These are phyloP conservation scores for Tetraselmis striata DNA, from an alignment of 139 green algal genomes.

Conservation along the genomic window DNA sequence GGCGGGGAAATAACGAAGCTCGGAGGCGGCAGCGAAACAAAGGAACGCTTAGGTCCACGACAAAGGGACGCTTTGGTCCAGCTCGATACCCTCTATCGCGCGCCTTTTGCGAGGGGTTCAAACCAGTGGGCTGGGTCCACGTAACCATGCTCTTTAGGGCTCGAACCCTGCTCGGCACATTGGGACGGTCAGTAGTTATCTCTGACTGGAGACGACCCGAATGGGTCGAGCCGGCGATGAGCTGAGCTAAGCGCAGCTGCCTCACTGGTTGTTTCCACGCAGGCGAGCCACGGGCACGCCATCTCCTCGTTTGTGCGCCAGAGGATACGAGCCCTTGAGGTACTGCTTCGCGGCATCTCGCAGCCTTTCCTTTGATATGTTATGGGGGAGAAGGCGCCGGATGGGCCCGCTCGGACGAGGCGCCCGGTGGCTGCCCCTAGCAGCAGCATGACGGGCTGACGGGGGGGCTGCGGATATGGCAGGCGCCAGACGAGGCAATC, in stretches of 20 bases:
- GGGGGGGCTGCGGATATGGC: background rate
- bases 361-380: background rate
- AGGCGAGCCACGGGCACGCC: background rate
- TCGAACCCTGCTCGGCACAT: background rate
- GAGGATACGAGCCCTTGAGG: background rate
- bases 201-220: too few relatives aligned
- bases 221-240: too few relatives aligned
- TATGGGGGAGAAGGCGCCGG: background rate
- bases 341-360: background rate
- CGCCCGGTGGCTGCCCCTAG: background rate
- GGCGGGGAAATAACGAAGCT: too few relatives aligned
- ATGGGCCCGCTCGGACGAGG: background rate
- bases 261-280: too few relatives aligned
- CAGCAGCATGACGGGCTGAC: background rate
- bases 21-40: too few relatives aligned
- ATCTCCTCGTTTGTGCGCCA: background rate
- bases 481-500: background rate
- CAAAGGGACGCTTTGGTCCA: too few relatives aligned
- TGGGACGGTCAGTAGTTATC: background rate
- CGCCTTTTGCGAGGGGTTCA: too few relatives aligned
- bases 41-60: too few relatives aligned
- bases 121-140: too few relatives aligned
- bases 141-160: background rate
- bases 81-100: too few relatives aligned
- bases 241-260: too few relatives aligned